Base-by-base conservation (phyloP, 73 alveolate genomes). In the Breviolum minutum region DNA sequence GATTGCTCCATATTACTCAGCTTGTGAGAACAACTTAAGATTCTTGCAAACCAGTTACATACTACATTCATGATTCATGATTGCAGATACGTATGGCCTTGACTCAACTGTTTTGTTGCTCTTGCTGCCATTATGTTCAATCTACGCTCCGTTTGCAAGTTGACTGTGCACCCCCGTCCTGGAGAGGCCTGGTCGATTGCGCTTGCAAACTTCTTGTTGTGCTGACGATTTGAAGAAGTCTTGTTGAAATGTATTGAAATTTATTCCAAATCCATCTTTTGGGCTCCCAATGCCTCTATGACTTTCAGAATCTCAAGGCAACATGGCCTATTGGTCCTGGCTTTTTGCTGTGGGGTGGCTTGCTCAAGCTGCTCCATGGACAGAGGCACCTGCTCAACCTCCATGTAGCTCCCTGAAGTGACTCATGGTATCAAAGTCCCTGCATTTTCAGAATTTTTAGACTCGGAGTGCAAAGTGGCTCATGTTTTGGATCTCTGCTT, bases 361-460 rank as follows among this genome's bases (percentile, higher is more conserved):
- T 14, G 97, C 80, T 54, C 54, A 62, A 73, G 82, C 80, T n/a
- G 97, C 85, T 20, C 97, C 97, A 30, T 92, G 97, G 97, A 92
- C 97, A 27, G 90, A 92, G 97, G 97, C 94, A 40, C 54, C 54
- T 40, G 54, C 54, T 40, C 54, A 40, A 40, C 5, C 54, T 40
- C 54, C 54, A 40, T 40, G 54, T 40, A 40, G 3, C 54, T n/a
- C n/a, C n/a, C n/a, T 73, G 83, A 73, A 24, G 83, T 73, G 32
- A 40, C 12, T 14, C 48, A 10, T 73, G 48, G 40, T 54, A 14
- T 0, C 32, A 19, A 32, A 24, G 83, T 19, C 83, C 83, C 40
- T 22, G 6, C 83, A 22, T 68, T 68, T 68, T 17, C 77, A 24
- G 83, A 32, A 32, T 24, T 24, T 24, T 73, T n/a, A n/a, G n/a